Base-by-base conservation (phyloP, 2,329 filamentous ascomycete genomes). In the Cladosporium sp. region DNA sequence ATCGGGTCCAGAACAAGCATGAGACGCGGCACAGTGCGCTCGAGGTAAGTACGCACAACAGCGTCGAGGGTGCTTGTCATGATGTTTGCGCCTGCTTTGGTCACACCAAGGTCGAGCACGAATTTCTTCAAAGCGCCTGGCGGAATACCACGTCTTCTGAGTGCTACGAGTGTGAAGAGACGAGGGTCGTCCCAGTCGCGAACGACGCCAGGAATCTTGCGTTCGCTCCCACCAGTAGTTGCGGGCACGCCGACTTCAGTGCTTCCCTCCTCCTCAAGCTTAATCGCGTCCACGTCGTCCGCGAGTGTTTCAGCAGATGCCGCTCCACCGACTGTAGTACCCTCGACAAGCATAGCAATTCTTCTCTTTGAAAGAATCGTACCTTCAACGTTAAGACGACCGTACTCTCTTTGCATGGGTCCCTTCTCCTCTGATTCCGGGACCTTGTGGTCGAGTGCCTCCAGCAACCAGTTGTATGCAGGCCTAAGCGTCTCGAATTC, bases 101-200 rank as follows among this genome's bases (percentile, higher is more conserved):
- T 95, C 33, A 96, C 90, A 27, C 91, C 92, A 16, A 96, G 82
- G 68, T 95, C 90, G 58, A 89, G 88, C 52, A 96, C 83, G 61
- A 96, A 97, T 49, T 88, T 85, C 51, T 95, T 80, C 53, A 96
- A 86, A 1, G 90, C 91, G 19, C 87, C 88, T 0, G 92, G 89
- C 1, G 92, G 92, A 0, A 96, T 80, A 64, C 92, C 92, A 52
- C 91, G 82, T 45, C 92, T 81, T 48, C 88, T 84, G 43, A 96
- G 80, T 1, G 82, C 89, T 53, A 92, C 89, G 15, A 96, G 75
- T 1, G 91, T 95, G 71, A 88, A 95, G 4, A 97, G 76, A 29
- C 92, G 80, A 9, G 92, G 92, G 61, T 96, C 92, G 59, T 96
- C 88, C 89, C 91, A 96, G 49, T 82, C 88, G 32, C 86, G 81